A percentile compares a stretch with the other conserved stretches of the same genome.
Conservation (phyloP, 495 filamentous ascomycete genomes). For the Xylona heveae region DNA sequence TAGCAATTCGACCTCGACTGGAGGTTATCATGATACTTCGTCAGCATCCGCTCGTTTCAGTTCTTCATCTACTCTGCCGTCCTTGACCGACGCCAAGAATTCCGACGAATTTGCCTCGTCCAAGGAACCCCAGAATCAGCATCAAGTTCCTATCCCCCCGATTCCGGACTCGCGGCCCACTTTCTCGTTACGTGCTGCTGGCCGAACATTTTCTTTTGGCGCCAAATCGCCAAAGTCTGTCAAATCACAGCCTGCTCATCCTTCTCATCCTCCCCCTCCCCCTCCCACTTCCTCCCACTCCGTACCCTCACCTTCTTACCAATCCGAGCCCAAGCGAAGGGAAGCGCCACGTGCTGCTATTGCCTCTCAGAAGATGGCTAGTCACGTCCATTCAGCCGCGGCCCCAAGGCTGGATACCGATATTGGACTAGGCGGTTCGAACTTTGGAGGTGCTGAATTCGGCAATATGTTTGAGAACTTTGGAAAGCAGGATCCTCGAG, state of each 20-base stretch:
- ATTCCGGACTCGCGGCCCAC: conserved; percentile 26
- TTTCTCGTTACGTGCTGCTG: conserved; percentile 40
- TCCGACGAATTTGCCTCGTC: conserved; percentile 31
- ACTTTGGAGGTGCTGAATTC: conserved; percentile 38
- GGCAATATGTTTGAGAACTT: conserved; percentile 43
- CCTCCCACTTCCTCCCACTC: no score
- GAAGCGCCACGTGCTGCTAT: no score
- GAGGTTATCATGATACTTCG: conserved; percentile 34
- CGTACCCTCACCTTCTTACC: no score
- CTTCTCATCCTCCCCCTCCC: conserved; percentile 18
- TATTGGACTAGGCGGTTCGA: conserved; percentile 24
- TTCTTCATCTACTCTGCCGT: conserved; percentile 52
- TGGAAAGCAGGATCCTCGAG: no score
- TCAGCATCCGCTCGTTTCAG: conserved; percentile 40
- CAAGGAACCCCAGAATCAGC: conserved; percentile 23
- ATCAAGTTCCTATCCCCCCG: conserved; percentile 35
- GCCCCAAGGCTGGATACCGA: conserved; percentile 44
- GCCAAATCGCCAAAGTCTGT: conserved; percentile 22
- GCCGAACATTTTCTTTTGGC: conserved; percentile 60
- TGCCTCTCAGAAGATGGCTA: no score
- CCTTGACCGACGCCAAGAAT: conserved; percentile 38
- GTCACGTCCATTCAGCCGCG: no score
- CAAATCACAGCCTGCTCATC: conserved; percentile 13
- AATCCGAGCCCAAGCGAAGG: no score
- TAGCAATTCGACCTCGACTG: conserved; percentile 35